Conservation (phyloP, 73 alveolate genomes). For the Symbiodinium natans region DNA sequence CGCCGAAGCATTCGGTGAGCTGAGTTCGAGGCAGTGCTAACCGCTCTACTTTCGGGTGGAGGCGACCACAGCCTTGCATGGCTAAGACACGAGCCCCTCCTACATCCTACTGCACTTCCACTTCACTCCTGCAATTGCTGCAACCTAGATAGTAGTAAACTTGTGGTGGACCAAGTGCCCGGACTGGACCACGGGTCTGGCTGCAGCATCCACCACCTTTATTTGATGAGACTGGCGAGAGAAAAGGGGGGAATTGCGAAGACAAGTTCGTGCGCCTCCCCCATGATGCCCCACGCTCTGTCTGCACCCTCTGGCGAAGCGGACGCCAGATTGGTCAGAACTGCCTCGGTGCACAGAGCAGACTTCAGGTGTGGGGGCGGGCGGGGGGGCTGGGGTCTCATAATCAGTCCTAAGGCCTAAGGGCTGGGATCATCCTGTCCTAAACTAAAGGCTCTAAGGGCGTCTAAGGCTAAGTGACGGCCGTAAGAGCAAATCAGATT, state of each 20-base stretch:
- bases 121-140: too few relatives aligned
- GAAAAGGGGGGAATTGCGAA: not conserved
- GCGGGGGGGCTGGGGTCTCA: not conserved
- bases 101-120: too few relatives aligned
- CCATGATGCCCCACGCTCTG: conserved; percentile 83
- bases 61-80: conserved; percentile 81
- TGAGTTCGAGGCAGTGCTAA: conserved; percentile 8
- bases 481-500: too few relatives aligned
- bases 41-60: conserved; percentile 43
- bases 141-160: too few relatives aligned
- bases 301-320: conserved; percentile 86
- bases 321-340: conserved; percentile 66
- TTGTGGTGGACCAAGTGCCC: too few relatives aligned
- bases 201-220: conserved; percentile 79
- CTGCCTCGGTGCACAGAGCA: not conserved
- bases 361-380: not conserved
- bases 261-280: conserved; percentile 12
- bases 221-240: not conserved
- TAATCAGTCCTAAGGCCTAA: not conserved
- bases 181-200: conserved; percentile 83
- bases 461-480: not conserved
- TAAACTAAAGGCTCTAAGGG: not conserved
- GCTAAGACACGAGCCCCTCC: not conserved
- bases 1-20: not conserved
- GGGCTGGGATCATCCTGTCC: not conserved